These are phyloP conservation scores for Cyberlindnera mrakii DNA, from an alignment of 805 yeast genomes.

Conservation along the genomic window DNA sequence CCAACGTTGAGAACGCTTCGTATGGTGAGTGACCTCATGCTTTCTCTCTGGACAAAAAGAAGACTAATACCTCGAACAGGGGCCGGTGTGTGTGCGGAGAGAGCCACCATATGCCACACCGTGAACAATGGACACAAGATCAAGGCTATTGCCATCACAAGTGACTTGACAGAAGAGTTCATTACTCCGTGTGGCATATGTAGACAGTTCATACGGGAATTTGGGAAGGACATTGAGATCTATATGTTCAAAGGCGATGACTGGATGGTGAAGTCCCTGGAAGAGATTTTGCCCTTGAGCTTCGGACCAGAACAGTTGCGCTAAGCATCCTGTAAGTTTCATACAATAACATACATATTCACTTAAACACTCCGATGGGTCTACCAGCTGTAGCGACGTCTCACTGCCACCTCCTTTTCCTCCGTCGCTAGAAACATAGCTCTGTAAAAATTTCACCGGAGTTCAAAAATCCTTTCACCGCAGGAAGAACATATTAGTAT, in stretches of 20 bases:
- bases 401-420: no score
- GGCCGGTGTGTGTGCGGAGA: constrained; percentile 71
- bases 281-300: constrained; percentile 70
- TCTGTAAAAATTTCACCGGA: no score
- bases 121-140: constrained; percentile 41
- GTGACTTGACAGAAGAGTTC: constrained; percentile 45
- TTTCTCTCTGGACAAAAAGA: neutral
- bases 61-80: constrained; percentile 16
- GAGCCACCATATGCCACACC: constrained; percentile 57
- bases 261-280: constrained; percentile 46
- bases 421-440: no score
- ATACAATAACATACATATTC: neutral
- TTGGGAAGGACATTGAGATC: constrained; percentile 52
- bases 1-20: constrained; percentile 90
- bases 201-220: constrained; percentile 84
- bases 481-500: no score
- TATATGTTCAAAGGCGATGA: constrained; percentile 56
- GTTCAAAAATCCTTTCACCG: no score
- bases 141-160: constrained; percentile 60
- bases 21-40: constrained; percentile 43
- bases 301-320: constrained; percentile 67
- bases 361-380: neutral
- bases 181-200: constrained; percentile 94
- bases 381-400: no score
- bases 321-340: neutral